Evolutionary conservation across 805 yeast species (phyloP).

Genomic region (Yarrowia sp.): DNA sequence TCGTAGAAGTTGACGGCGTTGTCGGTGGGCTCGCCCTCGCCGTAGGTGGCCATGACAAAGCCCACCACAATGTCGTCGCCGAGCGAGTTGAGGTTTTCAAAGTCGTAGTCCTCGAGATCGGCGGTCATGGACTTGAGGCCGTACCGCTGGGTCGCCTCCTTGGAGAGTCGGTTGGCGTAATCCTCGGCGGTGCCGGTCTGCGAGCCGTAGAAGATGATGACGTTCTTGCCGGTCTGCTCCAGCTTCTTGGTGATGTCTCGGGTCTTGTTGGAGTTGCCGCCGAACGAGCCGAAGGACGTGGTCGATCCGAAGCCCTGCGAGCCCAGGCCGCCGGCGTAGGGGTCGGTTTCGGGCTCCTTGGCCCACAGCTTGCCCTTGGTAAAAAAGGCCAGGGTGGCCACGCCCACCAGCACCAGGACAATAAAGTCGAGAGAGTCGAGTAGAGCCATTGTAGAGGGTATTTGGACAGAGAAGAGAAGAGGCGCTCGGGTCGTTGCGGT

Average conservation of each 20-base stretch:
- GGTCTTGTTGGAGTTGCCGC: conserved; percentile 28
- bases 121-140: conserved; percentile 80
- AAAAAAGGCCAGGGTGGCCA: conserved; percentile 65
- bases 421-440: conserved; percentile 70
- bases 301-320: conserved; percentile 30
- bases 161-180: conserved; percentile 84
- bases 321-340: conserved; percentile 32
- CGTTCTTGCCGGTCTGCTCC: conserved; percentile 63
- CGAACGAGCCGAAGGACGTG: conserved; percentile 31
- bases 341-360: conserved; percentile 35
- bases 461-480: background rate
- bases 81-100: conserved; percentile 67
- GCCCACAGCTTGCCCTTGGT: conserved; percentile 58
- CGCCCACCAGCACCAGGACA: conserved; percentile 61
- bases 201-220: conserved; percentile 82
- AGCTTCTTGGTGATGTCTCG: conserved; percentile 42
- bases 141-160: conserved; percentile 79
- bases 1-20: conserved; percentile 80
- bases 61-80: conserved; percentile 59
- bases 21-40: conserved; percentile 98
- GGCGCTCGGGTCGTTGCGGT: background rate
- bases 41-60: conserved; percentile 87
- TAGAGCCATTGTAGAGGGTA: conserved; percentile 27
- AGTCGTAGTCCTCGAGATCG: conserved; percentile 86
- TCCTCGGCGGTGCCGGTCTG: conserved; percentile 99